Base-by-base conservation (phyloP, 768 basidiomycete genomes). In the Mycena floridula region DNA sequence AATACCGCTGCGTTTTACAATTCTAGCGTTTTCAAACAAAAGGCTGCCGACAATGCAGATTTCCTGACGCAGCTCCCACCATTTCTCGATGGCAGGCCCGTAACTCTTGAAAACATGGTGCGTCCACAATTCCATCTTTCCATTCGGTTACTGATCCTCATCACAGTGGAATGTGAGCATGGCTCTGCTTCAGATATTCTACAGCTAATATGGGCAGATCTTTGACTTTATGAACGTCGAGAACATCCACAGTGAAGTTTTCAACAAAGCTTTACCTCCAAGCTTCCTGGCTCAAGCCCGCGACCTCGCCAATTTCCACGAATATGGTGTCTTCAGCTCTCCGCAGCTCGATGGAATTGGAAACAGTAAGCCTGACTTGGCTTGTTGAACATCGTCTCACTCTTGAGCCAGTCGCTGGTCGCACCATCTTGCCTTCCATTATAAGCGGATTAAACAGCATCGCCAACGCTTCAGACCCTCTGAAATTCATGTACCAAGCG, bases 141-240 rank as follows among this genome's bases (percentile, higher is more conserved):
- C 44, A 25, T 3, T 13, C 13, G 18, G 26, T 12, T 45, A 23
- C 40, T 30, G 18, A n/a, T 35, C 7, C 12, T 50, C 22, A 25
- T 43, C 37, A 16, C 46, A 69, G 66, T 66, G 64, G 60, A 71
- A 71, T 43, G 68, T 71, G 41, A 59, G 60, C 26, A n/a, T n/a
- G n/a, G n/a, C n/a, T 18, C 21, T 20, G 16, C 36, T 21, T 25
- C 37, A 9, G 20, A 43, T 46, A 23, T 27, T 15, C 21, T 8
- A 16, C 25, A 18, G 23, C 39, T 27, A 18, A 15, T 22, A 20
- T 18, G 38, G 22, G 5, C 20, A 84, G 81, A 73, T 85, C 41
- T 86, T 64, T 55, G 82, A 86, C 52, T 88, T 74, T 50, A 79
- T 88, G 71, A 86, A 85, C 55, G 82, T 88, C 41, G 71, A 84